Base-by-base conservation (phyloP, 331 rosid genomes). In the Erythrophleum ivorense region DNA sequence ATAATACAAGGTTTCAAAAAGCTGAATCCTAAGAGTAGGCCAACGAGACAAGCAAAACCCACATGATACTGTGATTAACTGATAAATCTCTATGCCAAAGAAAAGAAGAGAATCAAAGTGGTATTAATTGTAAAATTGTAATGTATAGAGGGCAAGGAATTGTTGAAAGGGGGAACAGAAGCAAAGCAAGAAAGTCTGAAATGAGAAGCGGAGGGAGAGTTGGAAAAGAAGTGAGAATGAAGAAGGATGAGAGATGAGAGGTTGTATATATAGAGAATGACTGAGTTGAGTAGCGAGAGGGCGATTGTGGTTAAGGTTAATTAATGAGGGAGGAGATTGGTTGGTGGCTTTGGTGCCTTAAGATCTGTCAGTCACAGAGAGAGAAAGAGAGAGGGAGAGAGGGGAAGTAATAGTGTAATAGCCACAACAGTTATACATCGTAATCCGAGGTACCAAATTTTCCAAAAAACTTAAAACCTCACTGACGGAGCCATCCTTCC, bases 401-500 rank as follows among this genome's bases (percentile, higher is more conserved):
- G 36, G 45, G 79, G 65, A 8, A 34, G 62, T 45, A 14, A 73
- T 11, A 11, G 52, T 9, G 24, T 16, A 6, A 54, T 54, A n/a
- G 59, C 9, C 62, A 55, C 64, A 84, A 79, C 94, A 79, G 97
- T 89, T 85, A 88, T 48, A 49, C 92, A 87, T 92, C 94, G 85
- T 87, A 91, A 91, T 92, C 90, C 49, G 3, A 84, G 87, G 85
- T 19, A 82, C 89, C 86, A 87, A 88, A 88, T 71, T 82, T 87
- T 81, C 85, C 89, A 81, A 84, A 86, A 64, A 84, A 72, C 75
- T 82, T 88, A 72, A 83, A 85, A 79, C 8, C 88, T 58, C 64
- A 79, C 71, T 85, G 91, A 83, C 78, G 71, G 50, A 78, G 53
- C 81, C 88, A 40, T 54, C 60, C 52, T 70, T 40, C 85, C 82